Percentiles rank a stretch among this genome's conserved stretches.
Evolutionary conservation across 225 moss, liverwort and hornwort species (phyloP).

Genomic region (Antitrichia curtipendula): DNA sequence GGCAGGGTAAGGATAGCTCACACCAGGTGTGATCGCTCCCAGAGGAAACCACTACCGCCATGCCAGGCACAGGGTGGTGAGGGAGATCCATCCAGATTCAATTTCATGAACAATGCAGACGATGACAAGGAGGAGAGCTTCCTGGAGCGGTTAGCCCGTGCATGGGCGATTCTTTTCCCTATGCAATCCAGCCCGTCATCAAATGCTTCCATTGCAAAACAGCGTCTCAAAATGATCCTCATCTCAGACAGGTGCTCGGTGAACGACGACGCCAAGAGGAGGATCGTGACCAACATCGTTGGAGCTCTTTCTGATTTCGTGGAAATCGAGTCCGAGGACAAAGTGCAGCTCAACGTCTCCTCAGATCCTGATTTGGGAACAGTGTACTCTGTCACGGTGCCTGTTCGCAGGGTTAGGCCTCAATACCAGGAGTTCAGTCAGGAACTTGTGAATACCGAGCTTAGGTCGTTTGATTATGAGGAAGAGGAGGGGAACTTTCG

Average conservation of each 20-base stretch:
- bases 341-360: constrained; percentile 81
- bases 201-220: constrained; percentile 80
- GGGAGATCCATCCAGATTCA: constrained; percentile 1
- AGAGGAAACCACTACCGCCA: background rate
- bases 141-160: constrained; percentile 58
- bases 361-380: constrained; percentile 85
- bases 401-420: constrained; percentile 78
- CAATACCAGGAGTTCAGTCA: constrained; percentile 85
- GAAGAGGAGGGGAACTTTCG: constrained; percentile 35
- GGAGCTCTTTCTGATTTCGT: constrained; percentile 93
- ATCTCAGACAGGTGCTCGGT: constrained; percentile 96
- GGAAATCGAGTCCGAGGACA: constrained; percentile 94
- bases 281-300: constrained; percentile 84
- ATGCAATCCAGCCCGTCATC: constrained; percentile 30
- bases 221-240: constrained; percentile 89
- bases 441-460: constrained; percentile 62
- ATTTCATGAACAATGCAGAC: constrained; percentile 1
- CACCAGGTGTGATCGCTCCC: background rate
- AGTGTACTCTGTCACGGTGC: constrained; percentile 85
- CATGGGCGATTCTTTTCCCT: constrained; percentile 86
- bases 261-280: constrained; percentile 91
- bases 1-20: background rate
- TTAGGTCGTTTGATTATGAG: constrained; percentile 51
- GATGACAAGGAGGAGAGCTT: constrained; percentile 54
- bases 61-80: constrained; percentile 19